Conservation (phyloP, 2,329 filamentous ascomycete genomes). For the Beauveria sp. region DNA sequence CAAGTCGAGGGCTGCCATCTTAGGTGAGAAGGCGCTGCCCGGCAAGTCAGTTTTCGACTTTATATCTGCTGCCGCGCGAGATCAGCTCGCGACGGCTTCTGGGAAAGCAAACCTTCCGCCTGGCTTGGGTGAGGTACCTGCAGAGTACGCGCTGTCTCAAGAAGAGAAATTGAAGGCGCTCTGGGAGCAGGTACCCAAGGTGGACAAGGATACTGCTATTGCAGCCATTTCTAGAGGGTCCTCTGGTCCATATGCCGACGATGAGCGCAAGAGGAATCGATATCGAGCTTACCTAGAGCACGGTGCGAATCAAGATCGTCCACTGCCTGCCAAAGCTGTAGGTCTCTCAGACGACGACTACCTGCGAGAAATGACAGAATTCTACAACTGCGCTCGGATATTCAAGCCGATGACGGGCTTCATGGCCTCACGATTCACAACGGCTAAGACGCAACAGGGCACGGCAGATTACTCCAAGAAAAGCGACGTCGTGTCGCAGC, state of each 20-base stretch:
- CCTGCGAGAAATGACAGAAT: conserved; percentile 71
- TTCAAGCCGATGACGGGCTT: conserved; percentile 88
- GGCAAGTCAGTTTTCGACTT: conserved; percentile 96
- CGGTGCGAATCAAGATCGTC: conserved; percentile 41
- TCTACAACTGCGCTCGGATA: conserved; percentile 56
- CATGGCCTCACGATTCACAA: conserved; percentile 91
- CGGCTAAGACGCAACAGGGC: conserved; percentile 40
- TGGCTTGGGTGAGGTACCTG: conserved; percentile 66
- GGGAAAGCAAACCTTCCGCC: conserved; percentile 71
- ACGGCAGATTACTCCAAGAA: conserved; percentile 16
- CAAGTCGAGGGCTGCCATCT: conserved; percentile 64
- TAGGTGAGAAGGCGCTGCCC: conserved; percentile 71
- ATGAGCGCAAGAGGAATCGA: conserved; percentile 68
- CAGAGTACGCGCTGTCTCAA: conserved; percentile 54
- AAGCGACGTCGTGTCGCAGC: conserved; percentile 22
- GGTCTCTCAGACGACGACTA: conserved; percentile 60
- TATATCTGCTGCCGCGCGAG: conserved; percentile 68
- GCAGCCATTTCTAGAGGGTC: conserved; percentile 60
- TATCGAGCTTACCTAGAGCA: conserved; percentile 78
- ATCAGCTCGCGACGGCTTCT: conserved; percentile 66
- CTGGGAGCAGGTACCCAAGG: conserved; percentile 50
- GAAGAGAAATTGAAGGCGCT: conserved; percentile 53
- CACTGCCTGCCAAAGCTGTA: conserved; percentile 42
- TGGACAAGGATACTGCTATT: conserved; percentile 59
- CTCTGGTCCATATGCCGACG: conserved; percentile 72